phyloP scores from a whole-genome alignment of 345 rosid genomes.

The Dipteronia dyeriana region DNA sequence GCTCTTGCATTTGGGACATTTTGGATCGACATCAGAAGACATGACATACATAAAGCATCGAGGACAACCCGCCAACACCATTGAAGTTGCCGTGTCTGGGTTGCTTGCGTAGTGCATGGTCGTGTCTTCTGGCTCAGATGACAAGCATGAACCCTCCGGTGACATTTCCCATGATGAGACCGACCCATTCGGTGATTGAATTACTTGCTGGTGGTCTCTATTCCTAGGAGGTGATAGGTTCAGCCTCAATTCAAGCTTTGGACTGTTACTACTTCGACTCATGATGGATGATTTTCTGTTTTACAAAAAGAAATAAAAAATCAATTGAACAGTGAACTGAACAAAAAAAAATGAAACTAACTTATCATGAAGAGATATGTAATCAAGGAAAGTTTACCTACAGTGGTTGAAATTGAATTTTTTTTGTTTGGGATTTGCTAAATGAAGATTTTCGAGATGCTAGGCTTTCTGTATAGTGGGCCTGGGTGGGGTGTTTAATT shows the following conservation, averaged over 20 bases:
- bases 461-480: not conserved
- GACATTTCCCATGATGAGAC: constrained; percentile 26
- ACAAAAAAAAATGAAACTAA: too few relatives aligned
- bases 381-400: not conserved
- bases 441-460: not conserved
- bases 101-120: constrained; percentile 18
- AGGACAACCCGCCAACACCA: constrained; percentile 61
- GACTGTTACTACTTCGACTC: constrained; percentile 31
- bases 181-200: constrained; percentile 19
- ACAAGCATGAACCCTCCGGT: constrained; percentile 47
- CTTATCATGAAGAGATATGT: not conserved
- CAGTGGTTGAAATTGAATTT: not conserved
- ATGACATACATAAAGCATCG: constrained; percentile 65
- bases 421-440: not conserved
- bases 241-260: constrained; percentile 48
- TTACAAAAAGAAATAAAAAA: not conserved
- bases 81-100: constrained; percentile 17
- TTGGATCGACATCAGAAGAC: constrained; percentile 52
- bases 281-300: constrained; percentile 8
- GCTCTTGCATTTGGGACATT: constrained; percentile 63
- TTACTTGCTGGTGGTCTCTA: not conserved
- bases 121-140: constrained; percentile 33
- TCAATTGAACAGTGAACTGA: too few relatives aligned
- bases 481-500: constrained; percentile 1
- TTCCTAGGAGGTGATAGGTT: constrained; percentile 43